Evolutionary conservation across 148 eudicot genomes (phyloP), one percentile per base, ranked within the genome.

Genomic region (Silene latifolia): DNA sequence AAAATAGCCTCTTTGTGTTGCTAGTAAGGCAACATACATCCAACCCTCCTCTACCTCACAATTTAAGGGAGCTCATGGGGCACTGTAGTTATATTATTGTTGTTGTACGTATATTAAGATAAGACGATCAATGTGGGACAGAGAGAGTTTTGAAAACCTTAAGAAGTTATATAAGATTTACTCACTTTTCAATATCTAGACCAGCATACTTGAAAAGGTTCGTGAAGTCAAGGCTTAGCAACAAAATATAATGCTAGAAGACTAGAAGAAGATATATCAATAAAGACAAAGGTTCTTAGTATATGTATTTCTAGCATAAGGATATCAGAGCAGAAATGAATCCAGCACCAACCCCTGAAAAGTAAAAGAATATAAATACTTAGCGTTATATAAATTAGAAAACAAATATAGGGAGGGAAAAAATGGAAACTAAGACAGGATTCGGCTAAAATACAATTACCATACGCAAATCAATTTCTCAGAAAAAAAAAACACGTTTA

Each of bases 201-300:
- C 98, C 99, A 27, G 99, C 99, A 96, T 96, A 96, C 85, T 96
- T 96, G 79, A 96, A 96, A 74, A 96, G 99, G 99, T 96, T 81
- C 80, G 27, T 61, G 87, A 58, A 76, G 95, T 96, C 84, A 96
- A 96, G 99, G 94, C 51, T 81, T 76, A 47, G 76, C 86, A 85
- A 73, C 3, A 75, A 66, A 73, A 72, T 77, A 56, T 72, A 14
- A 74, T 77, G 62, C 68, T 48, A 72, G 65, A 63, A 62, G 64
- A 13, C 68, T 48, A 72, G 65, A 63, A 62, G 64, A 13, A 79
- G 46, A 61, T 24, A 8, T 71, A 72, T 20, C 5, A 72, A 72
- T 7, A 73, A 67, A 76, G 25, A 7, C 29, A 39, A 72, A 47
- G 46, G 17, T 72, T 35, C 19, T 20, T 15, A 58, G 65, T 20